Percentiles rank a stretch among this genome's conserved stretches.
phyloP scores from a whole-genome alignment of 164 flowering plant species.

The Cinnamomum chago region DNA sequence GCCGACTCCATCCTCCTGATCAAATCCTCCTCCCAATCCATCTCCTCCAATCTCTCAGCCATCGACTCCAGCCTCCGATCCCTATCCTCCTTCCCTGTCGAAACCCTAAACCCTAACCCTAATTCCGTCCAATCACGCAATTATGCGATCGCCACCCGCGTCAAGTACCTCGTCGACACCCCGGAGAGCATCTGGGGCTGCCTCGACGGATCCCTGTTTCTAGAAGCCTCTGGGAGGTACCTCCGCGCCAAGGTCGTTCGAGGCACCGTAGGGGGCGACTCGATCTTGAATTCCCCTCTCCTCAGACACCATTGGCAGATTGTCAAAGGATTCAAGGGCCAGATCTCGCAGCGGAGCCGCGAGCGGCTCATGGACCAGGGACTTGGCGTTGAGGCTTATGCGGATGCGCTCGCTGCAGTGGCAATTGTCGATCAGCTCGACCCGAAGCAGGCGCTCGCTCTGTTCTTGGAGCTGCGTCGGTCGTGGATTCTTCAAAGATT shows the following conservation, averaged over 20 bases:
- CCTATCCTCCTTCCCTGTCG: slow-evolving; percentile 31
- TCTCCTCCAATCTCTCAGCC: slow-evolving; percentile 52
- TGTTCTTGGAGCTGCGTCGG: slow-evolving; percentile 73
- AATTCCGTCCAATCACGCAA: slow-evolving; percentile 29
- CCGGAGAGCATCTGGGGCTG: slow-evolving; percentile 98
- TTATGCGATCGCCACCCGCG: slow-evolving; percentile 75
- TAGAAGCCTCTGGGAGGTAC: slow-evolving; percentile 74
- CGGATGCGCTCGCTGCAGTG: slow-evolving; percentile 81
- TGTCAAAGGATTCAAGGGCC: slow-evolving; percentile 81
- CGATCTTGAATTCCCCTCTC: slow-evolving; percentile 60
- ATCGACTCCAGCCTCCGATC: slow-evolving; percentile 46
- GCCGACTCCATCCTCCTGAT: slow-evolving; percentile 86
- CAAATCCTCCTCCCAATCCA: slow-evolving; percentile 69
- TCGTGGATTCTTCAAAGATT: slow-evolving; percentile 62
- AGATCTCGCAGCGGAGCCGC: slow-evolving; percentile 79
- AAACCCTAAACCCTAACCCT: slow-evolving; percentile 23
- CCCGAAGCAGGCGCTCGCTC: slow-evolving; percentile 50
- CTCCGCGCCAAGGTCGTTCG: slow-evolving; percentile 70
- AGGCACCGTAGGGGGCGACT: slow-evolving; percentile 20
- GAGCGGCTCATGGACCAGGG: slow-evolving; percentile 67
- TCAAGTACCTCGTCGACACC: slow-evolving; percentile 90
- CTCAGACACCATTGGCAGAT: slow-evolving; percentile 88
- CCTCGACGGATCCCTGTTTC: slow-evolving; percentile 83
- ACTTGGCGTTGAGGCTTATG: slow-evolving; percentile 48
- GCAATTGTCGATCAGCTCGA: slow-evolving; percentile 72